Evolutionary conservation across 2,329 filamentous ascomycete species (phyloP), one percentile per base, ranked within the genome.

Genomic region (Calcarisporium arbuscula): DNA sequence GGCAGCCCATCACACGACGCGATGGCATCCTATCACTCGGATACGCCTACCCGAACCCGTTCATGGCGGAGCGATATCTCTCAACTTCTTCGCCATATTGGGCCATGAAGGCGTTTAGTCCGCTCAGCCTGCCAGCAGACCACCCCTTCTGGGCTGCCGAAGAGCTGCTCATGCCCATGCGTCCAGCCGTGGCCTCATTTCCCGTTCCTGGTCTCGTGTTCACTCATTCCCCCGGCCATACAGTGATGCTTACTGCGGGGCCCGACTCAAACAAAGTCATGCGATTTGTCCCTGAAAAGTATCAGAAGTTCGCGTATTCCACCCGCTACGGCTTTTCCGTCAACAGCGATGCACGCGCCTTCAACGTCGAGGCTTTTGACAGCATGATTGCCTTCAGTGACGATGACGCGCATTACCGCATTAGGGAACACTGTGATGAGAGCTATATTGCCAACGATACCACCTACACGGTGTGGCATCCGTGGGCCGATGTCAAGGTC

Each of bases 331-430:
- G 32, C n/a, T 34, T 34, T 14, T 34, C 32, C 16, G 34, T 36
- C 4, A 29, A 36, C 22, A 36, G 34, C 30, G 34, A 32, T 19
- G 28, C 28, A 11, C 28, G 34, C 14, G 34, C 18, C 18, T 36
- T 36, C 19, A 29, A 36, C 10, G 34, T 36, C 11, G 34, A 23
- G 12, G 34, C 22, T 9, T 36, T 36, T 8, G 34, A 36, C 30
- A 36, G 34, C 22, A 36, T 36, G 34, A 32, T 36, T 28, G 34
- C 34, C 9, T 12, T 36, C 11, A 36, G 34, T 5, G 34, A 36
- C n/a, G 34, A 36, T 16, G 23, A 19, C 14, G 23, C 28, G 11
- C 34, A 36, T 15, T 36, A 36, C 14, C 31, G 34, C 12, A 29
- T 36, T n/a, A 28, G 34, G 5, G 34, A 36, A 22, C 34, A 36